A percentile compares a stretch with the other conserved stretches of the same genome.
These are phyloP conservation scores for Aspergillus bertholletiae DNA, from an alignment of 495 filamentous ascomycete genomes.

Conservation along the genomic window DNA sequence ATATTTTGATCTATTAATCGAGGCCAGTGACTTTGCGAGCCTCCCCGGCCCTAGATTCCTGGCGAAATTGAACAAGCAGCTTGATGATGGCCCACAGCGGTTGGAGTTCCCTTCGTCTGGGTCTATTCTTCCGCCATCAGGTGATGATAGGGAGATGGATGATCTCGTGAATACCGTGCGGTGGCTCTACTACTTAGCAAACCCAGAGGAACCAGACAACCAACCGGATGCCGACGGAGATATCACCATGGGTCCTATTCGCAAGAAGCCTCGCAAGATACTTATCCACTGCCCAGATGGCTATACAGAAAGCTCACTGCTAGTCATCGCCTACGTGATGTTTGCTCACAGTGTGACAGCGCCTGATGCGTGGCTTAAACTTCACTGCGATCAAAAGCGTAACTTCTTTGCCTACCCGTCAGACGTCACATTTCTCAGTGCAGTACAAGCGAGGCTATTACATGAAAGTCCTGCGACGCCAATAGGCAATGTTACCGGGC, in stretches of 20 bases:
- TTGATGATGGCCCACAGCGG: conserved; percentile 53
- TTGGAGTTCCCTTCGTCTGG: conserved; percentile 92
- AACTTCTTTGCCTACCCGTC: conserved; percentile 96
- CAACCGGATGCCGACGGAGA: conserved; percentile 57
- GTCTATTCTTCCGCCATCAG: conserved; percentile 77
- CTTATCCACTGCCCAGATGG: conserved; percentile 93
- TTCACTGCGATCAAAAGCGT: conserved; percentile 75
- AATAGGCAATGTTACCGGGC: conserved; percentile 23
- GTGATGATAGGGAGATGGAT: conserved; percentile 74
- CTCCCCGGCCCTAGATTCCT: conserved; percentile 54
- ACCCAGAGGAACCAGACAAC: conserved; percentile 44
- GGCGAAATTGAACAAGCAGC: conserved; percentile 54
- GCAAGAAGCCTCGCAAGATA: conserved; percentile 54
- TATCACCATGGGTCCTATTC: conserved; percentile 40
- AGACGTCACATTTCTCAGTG: conserved; percentile 74
- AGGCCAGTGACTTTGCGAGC: conserved; percentile 78
- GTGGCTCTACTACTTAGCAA: conserved; percentile 81
- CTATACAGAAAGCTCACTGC: conserved; percentile 88
- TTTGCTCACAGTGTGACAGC: conserved; percentile 78
- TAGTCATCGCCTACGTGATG: conserved; percentile 87
- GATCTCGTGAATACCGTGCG: conserved; percentile 79
- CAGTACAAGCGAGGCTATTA: conserved; percentile 70
- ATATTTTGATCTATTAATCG: conserved; percentile 70
- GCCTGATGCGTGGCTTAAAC: conserved; percentile 78
- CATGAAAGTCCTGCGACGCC: conserved; percentile 44